phyloP scores from a whole-genome alignment of 306 rosid genomes.

The Amphicarpaea edgeworthii region DNA sequence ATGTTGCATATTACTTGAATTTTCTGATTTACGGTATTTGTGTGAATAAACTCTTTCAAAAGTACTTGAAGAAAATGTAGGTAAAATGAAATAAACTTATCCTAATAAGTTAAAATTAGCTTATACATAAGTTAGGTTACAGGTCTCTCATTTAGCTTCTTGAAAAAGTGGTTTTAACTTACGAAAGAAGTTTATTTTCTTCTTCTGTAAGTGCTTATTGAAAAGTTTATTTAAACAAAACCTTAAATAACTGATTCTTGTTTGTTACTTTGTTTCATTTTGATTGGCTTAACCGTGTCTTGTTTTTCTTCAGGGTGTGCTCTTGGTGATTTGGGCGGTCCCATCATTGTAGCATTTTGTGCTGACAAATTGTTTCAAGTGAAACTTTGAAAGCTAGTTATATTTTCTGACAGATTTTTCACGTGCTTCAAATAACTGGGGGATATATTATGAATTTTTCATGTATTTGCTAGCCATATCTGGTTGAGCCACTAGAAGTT shows the following conservation, averaged over 20 bases:
- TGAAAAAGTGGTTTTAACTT: not conserved
- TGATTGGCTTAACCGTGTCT: not conserved
- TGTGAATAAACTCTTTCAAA: not conserved
- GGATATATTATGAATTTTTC: constrained; percentile 29
- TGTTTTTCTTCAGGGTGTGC: constrained; percentile 68
- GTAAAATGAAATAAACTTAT: too few relatives aligned
- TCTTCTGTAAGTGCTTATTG: not conserved
- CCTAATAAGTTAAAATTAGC: not conserved
- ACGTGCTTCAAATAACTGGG: constrained; percentile 33
- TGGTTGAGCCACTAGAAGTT: constrained; percentile 18
- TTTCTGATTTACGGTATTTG: not conserved
- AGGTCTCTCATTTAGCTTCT: not conserved
- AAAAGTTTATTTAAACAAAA: not conserved
- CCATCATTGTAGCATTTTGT: constrained; percentile 62
- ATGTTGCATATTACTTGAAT: constrained; percentile 21
- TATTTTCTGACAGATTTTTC: constrained; percentile 38
- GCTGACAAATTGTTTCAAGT: constrained; percentile 53
- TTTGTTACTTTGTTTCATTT: constrained; percentile 19
- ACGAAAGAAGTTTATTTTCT: not conserved
- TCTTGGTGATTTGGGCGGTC: constrained; percentile 87
- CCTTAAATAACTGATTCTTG: not conserved
- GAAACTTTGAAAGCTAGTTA: constrained; percentile 49
- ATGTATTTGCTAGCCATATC: constrained; percentile 17
- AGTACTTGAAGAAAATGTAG: not conserved
- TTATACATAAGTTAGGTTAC: too few relatives aligned